phyloP scores from a whole-genome alignment of 345 rosid species.

The Eucalyptus viminalis region DNA sequence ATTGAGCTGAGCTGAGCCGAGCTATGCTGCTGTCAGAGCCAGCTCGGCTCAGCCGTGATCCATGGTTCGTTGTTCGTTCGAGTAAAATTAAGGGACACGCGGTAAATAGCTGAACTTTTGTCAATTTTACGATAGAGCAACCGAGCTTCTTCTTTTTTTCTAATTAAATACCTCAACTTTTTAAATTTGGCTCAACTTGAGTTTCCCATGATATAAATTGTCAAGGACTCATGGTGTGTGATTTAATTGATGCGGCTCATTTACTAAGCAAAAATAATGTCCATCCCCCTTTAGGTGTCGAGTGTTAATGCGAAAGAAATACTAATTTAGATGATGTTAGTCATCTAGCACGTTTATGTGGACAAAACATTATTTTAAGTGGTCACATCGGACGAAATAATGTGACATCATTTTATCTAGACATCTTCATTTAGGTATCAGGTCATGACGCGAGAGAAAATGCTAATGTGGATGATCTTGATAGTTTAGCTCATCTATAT shows the following conservation, averaged over 20 bases:
- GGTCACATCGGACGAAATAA: accelerated
- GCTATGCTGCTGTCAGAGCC: not conserved
- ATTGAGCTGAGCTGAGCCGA: not conserved
- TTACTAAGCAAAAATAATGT: not conserved
- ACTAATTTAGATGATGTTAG: not conserved
- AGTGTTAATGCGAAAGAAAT: not conserved
- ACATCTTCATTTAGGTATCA: too few species aligned
- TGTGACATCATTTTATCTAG: too few species aligned
- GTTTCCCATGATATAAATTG: not conserved
- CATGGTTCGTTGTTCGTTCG: not conserved
- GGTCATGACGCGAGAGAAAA: accelerated
- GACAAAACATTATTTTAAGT: not conserved
- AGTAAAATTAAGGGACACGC: not conserved
- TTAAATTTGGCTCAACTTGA: not conserved
- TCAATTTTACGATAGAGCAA: not conserved
- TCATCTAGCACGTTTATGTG: not conserved
- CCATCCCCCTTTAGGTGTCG: not conserved
- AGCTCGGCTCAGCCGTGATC: not conserved
- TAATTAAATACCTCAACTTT: not conserved
- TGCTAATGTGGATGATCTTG: not conserved
- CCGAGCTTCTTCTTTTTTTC: not conserved
- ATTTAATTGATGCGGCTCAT: not conserved
- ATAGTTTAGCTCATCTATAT: not conserved
- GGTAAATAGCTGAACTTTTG: not conserved
- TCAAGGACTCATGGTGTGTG: not conserved